Conservation (phyloP, 306 rosid genomes). For the Pyrus pyrifolia region DNA sequence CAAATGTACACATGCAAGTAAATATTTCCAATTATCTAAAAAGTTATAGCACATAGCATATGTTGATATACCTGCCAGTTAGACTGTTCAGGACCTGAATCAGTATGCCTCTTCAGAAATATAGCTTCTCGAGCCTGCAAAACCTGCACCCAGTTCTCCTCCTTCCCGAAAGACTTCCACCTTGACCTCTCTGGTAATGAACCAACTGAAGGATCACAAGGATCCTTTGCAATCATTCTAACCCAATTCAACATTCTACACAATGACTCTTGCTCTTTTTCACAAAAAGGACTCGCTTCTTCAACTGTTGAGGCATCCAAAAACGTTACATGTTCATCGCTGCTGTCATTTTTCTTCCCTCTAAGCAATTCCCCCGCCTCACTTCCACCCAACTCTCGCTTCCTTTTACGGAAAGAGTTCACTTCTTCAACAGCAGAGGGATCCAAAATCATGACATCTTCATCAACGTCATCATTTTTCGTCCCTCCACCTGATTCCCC, state of each 20-base stretch:
- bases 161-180: slow-evolving; percentile 45
- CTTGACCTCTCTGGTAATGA: slow-evolving; percentile 44
- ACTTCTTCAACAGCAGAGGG: slow-evolving; percentile 11
- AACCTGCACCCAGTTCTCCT: slow-evolving; percentile 56
- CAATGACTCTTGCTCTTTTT: slow-evolving; percentile 24
- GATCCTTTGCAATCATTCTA: slow-evolving; percentile 39
- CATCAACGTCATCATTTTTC: background rate
- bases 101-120: slow-evolving; percentile 29
- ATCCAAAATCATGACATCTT: slow-evolving; percentile 29
- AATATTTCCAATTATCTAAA: background rate
- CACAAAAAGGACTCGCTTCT: slow-evolving; percentile 5
- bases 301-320: slow-evolving; percentile 23
- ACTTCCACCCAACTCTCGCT: slow-evolving; percentile 25
- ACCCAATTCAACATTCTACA: slow-evolving; percentile 52
- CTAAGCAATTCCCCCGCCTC: slow-evolving; percentile 14
- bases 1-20: background rate
- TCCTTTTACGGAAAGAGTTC: slow-evolving; percentile 19
- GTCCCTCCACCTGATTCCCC: slow-evolving; percentile 16
- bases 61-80: slow-evolving; percentile 52
- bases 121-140: slow-evolving; percentile 54
- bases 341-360: slow-evolving; percentile 3
- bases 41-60: background rate
- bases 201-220: slow-evolving; percentile 53
- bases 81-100: slow-evolving; percentile 30
- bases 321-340: slow-evolving; percentile 14